Evolutionary conservation across 1,284 basidiomycete genomes (phyloP).

Genomic region (Apiotrichum veenhuisii): DNA sequence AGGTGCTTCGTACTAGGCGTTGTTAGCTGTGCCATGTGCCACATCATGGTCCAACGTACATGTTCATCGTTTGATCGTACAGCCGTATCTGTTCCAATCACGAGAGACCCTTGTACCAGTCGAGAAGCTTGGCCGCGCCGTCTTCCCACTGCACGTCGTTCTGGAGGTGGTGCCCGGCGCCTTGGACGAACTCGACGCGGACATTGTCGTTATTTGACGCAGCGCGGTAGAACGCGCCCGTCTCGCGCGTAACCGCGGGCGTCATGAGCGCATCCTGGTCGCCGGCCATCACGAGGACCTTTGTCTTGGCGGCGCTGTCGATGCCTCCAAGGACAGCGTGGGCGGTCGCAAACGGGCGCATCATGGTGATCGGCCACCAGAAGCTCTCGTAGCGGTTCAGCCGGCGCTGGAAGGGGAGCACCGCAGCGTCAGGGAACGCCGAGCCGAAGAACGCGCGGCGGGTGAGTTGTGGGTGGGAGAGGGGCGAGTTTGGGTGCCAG

Average conservation of each 20-base stretch:
- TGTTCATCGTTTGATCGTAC: no score
- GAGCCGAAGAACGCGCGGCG: slow-evolving; percentile 10
- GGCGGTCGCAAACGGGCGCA: slow-evolving; percentile 8
- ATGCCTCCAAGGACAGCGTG: neutral
- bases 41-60: no score
- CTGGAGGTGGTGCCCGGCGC: slow-evolving; percentile 14
- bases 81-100: no score
- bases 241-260: slow-evolving; percentile 6
- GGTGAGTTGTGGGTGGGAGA: slow-evolving; percentile 9
- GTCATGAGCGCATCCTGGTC: slow-evolving; percentile 15
- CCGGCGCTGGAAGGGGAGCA: slow-evolving; percentile 7
- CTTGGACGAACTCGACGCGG: slow-evolving; percentile 7
- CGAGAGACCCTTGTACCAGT: neutral
- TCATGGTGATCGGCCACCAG: slow-evolving; percentile 12
- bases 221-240: slow-evolving; percentile 8
- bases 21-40: no score
- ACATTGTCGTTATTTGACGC: neutral
- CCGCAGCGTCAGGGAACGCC: neutral
- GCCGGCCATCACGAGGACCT: slow-evolving; percentile 10
- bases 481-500: slow-evolving; percentile 11
- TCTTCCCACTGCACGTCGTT: slow-evolving; percentile 16
- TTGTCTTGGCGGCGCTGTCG: neutral
- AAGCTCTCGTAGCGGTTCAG: slow-evolving; percentile 10
- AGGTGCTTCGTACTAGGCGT: no score
- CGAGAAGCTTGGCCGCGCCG: slow-evolving; percentile 4